A percentile compares a stretch with the other conserved stretches of the same genome.
phyloP scores from a whole-genome alignment of 83 land plant genomes.

The Thuja plicata region DNA sequence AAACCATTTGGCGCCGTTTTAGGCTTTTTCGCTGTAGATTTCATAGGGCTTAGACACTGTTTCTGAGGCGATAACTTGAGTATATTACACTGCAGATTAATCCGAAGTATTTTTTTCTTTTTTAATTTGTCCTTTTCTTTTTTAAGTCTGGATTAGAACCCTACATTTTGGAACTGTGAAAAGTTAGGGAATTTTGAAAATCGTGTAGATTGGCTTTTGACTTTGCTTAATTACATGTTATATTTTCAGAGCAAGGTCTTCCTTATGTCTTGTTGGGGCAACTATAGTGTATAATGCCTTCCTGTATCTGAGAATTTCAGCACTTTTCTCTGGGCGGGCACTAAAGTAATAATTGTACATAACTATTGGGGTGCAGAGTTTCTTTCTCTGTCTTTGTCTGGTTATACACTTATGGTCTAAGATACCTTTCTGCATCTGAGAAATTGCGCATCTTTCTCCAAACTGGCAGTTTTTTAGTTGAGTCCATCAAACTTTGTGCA shows the following conservation, averaged over 20 bases:
- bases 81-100: background rate
- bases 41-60: background rate
- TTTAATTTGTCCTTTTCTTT: background rate
- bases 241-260: background rate
- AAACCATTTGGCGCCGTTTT: background rate
- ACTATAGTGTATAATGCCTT: background rate
- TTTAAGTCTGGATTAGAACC: background rate
- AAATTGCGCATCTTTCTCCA: background rate
- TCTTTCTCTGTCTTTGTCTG: background rate
- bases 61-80: background rate
- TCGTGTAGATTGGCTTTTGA: background rate
- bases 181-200: background rate
- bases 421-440: no score
- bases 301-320: background rate
- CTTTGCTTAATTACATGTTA: background rate
- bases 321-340: background rate
- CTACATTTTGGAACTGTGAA: background rate
- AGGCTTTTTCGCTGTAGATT: background rate
- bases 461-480: no score
- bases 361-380: background rate
- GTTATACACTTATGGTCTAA: background rate
- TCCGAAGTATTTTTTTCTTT: background rate
- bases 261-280: background rate
- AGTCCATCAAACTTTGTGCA: background rate
- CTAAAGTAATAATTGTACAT: background rate